These are phyloP conservation scores for Dendrobium chrysotoxum DNA, from an alignment of 106 monocot genomes.

Conservation along the genomic window DNA sequence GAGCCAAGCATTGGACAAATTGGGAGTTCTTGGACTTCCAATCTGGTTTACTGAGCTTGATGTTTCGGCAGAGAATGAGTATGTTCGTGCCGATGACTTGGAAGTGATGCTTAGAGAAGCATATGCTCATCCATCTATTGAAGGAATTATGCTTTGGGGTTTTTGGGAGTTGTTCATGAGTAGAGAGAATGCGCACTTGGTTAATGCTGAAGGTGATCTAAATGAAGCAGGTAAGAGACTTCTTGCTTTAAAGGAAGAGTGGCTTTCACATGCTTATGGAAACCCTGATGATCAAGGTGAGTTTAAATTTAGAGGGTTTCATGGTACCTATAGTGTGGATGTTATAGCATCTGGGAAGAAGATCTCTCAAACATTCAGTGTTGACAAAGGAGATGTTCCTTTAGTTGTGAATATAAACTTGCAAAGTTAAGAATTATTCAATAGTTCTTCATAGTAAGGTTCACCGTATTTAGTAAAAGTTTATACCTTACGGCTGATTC, in stretches of 20 bases:
- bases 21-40: constrained; percentile 46
- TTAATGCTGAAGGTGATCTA: constrained; percentile 82
- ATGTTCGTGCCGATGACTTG: constrained; percentile 57
- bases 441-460: too few relatives aligned
- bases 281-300: constrained; percentile 38
- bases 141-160: constrained; percentile 85
- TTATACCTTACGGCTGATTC: too few relatives aligned
- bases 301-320: constrained; percentile 76
- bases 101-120: constrained; percentile 90
- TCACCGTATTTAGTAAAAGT: too few relatives aligned
- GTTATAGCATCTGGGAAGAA: constrained; percentile 14
- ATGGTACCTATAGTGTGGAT: constrained; percentile 60
- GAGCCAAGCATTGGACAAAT: constrained; percentile 29
- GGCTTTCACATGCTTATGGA: constrained; percentile 68
- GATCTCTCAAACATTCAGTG: constrained; percentile 1
- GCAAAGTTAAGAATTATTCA: background rate
- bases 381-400: constrained; percentile 13
- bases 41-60: constrained; percentile 71
- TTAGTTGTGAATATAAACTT: constrained; percentile 9
- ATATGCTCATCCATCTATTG: constrained; percentile 77
- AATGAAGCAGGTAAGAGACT: constrained; percentile 76
- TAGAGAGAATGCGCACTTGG: constrained; percentile 50
- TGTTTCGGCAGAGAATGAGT: constrained; percentile 45
- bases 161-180: constrained; percentile 89
- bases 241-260: constrained; percentile 65